These are phyloP conservation scores for Nakaseomyces sp. DNA, from an alignment of 1,139 yeast genomes.

Conservation along the genomic window DNA sequence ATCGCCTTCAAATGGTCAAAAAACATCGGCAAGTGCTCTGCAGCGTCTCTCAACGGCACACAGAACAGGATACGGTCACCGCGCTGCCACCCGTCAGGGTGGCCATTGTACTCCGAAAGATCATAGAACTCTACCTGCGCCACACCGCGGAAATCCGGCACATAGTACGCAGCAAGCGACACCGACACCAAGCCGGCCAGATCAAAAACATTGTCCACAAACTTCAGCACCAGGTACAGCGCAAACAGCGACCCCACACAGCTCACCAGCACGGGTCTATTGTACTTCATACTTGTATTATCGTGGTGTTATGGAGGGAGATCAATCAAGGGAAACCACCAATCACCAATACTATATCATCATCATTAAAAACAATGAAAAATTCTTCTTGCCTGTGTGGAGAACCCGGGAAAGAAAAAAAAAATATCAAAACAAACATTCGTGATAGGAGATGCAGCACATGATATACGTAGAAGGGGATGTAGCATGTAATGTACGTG, in stretches of 20 bases:
- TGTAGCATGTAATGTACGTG: too few species aligned
- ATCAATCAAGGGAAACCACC: too few species aligned
- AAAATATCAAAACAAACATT: too few species aligned
- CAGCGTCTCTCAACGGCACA: conserved; percentile 66
- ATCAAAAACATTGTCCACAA: conserved; percentile 5
- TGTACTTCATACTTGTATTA: conserved; percentile 6
- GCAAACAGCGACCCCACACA: conserved; percentile 8
- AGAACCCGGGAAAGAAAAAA: too few species aligned
- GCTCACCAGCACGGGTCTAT: conserved; percentile 5
- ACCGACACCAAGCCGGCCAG: conserved; percentile 3
- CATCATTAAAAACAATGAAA: too few species aligned
- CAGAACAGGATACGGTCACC: conserved; percentile 52
- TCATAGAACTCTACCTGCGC: conserved; percentile 45
- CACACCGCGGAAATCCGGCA: conserved; percentile 30
- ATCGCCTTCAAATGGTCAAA: conserved; percentile 50
- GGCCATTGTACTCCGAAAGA: conserved; percentile 41
- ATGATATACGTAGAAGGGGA: too few species aligned
- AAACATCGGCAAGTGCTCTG: conserved; percentile 58
- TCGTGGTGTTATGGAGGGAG: too few species aligned
- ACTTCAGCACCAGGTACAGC: conserved; percentile 5
- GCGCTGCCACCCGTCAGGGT: conserved; percentile 48
- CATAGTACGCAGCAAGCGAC: conserved; percentile 14
- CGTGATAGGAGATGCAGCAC: too few species aligned
- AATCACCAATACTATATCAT: too few species aligned
- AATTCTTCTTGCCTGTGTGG: too few species aligned